phyloP scores from a whole-genome alignment of 495 filamentous ascomycete genomes.

The Neurospora sp. region DNA sequence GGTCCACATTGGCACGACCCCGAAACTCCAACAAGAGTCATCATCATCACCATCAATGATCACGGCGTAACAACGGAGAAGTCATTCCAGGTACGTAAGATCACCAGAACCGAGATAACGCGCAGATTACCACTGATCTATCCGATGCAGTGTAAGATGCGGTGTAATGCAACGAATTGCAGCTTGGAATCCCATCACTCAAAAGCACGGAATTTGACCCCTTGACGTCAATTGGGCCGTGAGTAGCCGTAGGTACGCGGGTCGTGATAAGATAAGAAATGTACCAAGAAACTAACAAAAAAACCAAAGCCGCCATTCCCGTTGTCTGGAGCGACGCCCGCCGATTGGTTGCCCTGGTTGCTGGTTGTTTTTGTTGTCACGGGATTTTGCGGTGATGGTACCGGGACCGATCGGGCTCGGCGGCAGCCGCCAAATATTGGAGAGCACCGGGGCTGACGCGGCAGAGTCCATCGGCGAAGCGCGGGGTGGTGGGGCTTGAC shows the following conservation, averaged over 20 bases:
- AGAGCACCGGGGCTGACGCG: background rate
- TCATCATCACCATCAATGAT: background rate
- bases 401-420: background rate
- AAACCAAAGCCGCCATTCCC: background rate
- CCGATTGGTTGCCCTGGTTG: background rate
- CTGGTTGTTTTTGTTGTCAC: background rate
- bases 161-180: background rate
- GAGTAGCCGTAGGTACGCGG: conserved; percentile 20
- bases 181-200: background rate
- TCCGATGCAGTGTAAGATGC: background rate
- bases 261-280: background rate
- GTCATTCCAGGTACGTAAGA: background rate
- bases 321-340: background rate
- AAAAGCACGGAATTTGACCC: conserved; percentile 5
- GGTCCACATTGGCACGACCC: background rate
- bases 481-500: background rate
- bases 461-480: background rate
- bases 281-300: background rate
- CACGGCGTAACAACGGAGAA: too few species aligned
- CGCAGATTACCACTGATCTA: conserved; percentile 4
- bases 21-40: background rate
- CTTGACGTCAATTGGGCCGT: conserved; percentile 16
- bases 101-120: conserved; percentile 5
- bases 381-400: background rate
- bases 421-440: background rate